These are phyloP conservation scores for Vitis hybrid DNA, from an alignment of 177 flowering plant species.

Conservation along the genomic window DNA sequence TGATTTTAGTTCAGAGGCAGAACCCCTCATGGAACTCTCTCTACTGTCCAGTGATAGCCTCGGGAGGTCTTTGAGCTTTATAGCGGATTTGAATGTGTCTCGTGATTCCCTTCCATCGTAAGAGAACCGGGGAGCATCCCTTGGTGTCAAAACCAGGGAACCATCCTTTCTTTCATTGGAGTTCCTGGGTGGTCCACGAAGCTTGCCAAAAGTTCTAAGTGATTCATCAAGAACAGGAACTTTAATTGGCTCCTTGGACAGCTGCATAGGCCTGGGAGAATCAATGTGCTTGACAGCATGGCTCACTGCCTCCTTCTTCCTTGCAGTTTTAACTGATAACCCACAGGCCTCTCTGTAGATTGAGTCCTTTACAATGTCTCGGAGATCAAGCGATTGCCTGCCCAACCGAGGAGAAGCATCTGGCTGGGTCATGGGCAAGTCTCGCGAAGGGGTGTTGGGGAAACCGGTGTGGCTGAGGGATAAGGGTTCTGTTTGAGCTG, in stretches of 20 bases:
- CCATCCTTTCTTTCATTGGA: constrained; percentile 25
- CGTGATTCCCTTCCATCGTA: constrained; percentile 58
- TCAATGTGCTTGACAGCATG: constrained; percentile 40
- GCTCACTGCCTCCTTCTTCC: constrained; percentile 23
- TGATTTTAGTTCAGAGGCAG: constrained; percentile 18
- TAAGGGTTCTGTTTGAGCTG: constrained; percentile 24
- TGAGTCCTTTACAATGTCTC: constrained; percentile 43
- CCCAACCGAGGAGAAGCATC: constrained; percentile 14
- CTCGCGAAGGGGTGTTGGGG: constrained; percentile 11
- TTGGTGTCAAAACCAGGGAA: constrained; percentile 9
- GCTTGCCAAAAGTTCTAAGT: constrained; percentile 20
- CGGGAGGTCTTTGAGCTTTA: constrained; percentile 54
- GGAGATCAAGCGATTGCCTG: constrained; percentile 27
- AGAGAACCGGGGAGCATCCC: constrained; percentile 52
- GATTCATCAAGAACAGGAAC: constrained; percentile 27
- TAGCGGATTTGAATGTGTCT: constrained; percentile 29
- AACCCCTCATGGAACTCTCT: constrained; percentile 26
- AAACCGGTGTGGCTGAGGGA: constrained; percentile 12
- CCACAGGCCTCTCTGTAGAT: constrained; percentile 44
- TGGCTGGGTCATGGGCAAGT: constrained; percentile 9
- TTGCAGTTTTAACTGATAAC: constrained; percentile 30
- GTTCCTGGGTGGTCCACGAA: constrained; percentile 20
- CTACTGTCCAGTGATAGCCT: constrained; percentile 69
- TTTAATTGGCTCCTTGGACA: constrained; percentile 15
- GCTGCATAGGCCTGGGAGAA: constrained; percentile 52